Conservation (phyloP, 2,329 filamentous ascomycete species). For the Arthrocladium fulminans region DNA sequence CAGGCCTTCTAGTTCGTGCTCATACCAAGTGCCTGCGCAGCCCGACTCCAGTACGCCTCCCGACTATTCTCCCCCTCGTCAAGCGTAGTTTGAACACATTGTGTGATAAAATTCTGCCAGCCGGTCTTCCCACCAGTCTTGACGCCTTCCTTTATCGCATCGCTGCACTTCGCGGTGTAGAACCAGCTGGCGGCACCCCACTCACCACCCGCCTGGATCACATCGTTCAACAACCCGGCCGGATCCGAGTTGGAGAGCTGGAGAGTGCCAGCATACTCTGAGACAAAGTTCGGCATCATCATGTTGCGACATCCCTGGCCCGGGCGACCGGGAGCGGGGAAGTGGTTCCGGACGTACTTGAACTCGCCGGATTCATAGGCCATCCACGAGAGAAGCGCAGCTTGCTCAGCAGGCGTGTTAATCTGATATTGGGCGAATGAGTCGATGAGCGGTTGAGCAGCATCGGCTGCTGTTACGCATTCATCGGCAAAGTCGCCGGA, state of each 20-base stretch:
- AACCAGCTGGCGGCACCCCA: slow-evolving; percentile 57
- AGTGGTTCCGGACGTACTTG: slow-evolving; percentile 61
- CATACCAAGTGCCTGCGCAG: slow-evolving; percentile 34
- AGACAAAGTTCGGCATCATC: slow-evolving; percentile 50
- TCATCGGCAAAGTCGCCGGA: slow-evolving; percentile 12
- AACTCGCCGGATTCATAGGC: slow-evolving; percentile 63
- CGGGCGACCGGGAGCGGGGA: slow-evolving; percentile 36
- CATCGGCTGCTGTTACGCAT: slow-evolving; percentile 13
- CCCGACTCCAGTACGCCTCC: slow-evolving; percentile 42
- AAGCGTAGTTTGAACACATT: slow-evolving; percentile 45
- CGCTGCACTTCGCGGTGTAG: slow-evolving; percentile 45
- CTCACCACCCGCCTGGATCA: slow-evolving; percentile 39
- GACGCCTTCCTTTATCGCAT: slow-evolving; percentile 37
- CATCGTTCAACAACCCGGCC: slow-evolving; percentile 40
- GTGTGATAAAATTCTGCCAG: slow-evolving; percentile 45
- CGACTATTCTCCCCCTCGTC: slow-evolving; percentile 33
- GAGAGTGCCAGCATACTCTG: slow-evolving; percentile 45
- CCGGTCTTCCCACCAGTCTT: slow-evolving; percentile 40
- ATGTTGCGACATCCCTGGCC: slow-evolving; percentile 67
- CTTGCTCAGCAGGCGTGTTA: slow-evolving; percentile 50
- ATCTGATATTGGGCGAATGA: slow-evolving; percentile 53
- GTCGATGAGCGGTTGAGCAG: slow-evolving; percentile 37
- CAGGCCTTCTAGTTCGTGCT: neutral
- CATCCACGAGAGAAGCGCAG: slow-evolving; percentile 61
- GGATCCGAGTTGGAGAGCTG: slow-evolving; percentile 33